Base-by-base conservation (phyloP, 352 stramenopile species). In the Phytophthora palmivora region DNA sequence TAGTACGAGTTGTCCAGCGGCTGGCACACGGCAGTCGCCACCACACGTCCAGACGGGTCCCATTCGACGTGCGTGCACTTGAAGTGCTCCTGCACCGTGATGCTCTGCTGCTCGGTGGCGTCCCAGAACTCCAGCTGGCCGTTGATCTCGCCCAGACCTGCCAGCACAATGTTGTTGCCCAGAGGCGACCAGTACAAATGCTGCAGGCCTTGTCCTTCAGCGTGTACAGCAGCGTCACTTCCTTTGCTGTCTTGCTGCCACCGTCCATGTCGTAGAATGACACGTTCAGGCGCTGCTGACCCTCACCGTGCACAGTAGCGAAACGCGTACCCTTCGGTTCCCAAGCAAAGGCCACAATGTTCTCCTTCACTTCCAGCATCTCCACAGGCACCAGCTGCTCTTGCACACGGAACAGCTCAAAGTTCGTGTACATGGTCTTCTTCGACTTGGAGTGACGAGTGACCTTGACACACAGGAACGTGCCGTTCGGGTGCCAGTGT, bases 401-500 rank as follows among this genome's bases (percentile, higher is more conserved):
- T 41, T 91, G 92, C 38, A 99, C 79, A 51, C 97, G 87, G 82
- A 99, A 99, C 39, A 99, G 79, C 76, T 99, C 97, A 71, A 99
- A 97, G 72, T 99, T 99, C 53, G 98, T 99, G 84, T 98, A 99
- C 43, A 98, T 83, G 33, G 97, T 99, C 86, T 99, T 99, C 82
- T 99, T 99, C 4, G 82, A 92, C 81, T 94, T 96, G 66, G 84
- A 93, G 77, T 94, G 85, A 34, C 87, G 84, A 45, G 85, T 95
- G 18, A 95, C 89, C 69, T 95, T 94, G 24, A 95, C 92, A 53
- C 89, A 96, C 43, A 98, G 54, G 78, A 95, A 98, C 39, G 97
- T 93, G 55, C 98, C 98, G 59, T 98, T 92, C 63, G 97, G 86
- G 67, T 99, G 97, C 96, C 96, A 99, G 44, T 97, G 89, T 74